A percentile compares a stretch with the other conserved stretches of the same genome.
Evolutionary conservation across 768 basidiomycete species (phyloP).

Genomic region (Xanthoconium stramineum): DNA sequence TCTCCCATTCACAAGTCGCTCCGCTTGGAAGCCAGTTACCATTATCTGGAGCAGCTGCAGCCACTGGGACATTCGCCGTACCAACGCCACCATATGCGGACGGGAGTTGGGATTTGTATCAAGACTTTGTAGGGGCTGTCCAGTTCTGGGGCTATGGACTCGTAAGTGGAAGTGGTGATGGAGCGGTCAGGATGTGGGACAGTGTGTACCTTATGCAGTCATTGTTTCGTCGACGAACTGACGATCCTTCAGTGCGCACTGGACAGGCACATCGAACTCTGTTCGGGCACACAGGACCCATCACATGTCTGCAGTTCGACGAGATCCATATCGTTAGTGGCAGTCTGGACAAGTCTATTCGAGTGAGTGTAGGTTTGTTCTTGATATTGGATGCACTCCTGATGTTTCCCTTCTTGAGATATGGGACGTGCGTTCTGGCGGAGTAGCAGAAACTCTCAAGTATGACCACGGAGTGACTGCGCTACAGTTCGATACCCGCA

Average conservation of each 20-base stretch:
- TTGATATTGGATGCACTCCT: neutral
- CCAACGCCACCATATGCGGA: slow-evolving; percentile 87
- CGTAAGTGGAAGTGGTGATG: slow-evolving; percentile 95
- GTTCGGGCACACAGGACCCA: slow-evolving; percentile 87
- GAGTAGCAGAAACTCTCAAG: slow-evolving; percentile 81
- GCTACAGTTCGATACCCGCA: slow-evolving; percentile 92
- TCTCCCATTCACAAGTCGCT: slow-evolving; percentile 75
- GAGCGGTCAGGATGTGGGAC: slow-evolving; percentile 99
- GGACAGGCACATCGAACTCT: slow-evolving; percentile 95
- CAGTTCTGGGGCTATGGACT: slow-evolving; percentile 99
- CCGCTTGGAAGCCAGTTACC: slow-evolving; percentile 39
- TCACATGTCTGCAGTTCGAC: slow-evolving; percentile 95
- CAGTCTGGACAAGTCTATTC: slow-evolving; percentile 87
- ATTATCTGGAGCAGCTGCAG: slow-evolving; percentile 52
- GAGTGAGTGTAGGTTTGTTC: slow-evolving; percentile 47
- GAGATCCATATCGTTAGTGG: slow-evolving; percentile 92
- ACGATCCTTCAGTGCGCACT: slow-evolving; percentile 75
- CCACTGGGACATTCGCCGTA: slow-evolving; percentile 67
- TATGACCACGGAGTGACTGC: slow-evolving; percentile 90
- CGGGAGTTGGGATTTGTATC: slow-evolving; percentile 91
- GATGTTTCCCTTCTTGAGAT: slow-evolving; percentile 48
- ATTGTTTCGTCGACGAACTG: neutral
- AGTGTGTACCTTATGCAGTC: slow-evolving; percentile 51
- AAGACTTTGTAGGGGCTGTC: slow-evolving; percentile 95
- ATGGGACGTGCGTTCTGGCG: slow-evolving; percentile 94